phyloP scores from a whole-genome alignment of 331 rosid genomes.

The Acacia concinna region DNA sequence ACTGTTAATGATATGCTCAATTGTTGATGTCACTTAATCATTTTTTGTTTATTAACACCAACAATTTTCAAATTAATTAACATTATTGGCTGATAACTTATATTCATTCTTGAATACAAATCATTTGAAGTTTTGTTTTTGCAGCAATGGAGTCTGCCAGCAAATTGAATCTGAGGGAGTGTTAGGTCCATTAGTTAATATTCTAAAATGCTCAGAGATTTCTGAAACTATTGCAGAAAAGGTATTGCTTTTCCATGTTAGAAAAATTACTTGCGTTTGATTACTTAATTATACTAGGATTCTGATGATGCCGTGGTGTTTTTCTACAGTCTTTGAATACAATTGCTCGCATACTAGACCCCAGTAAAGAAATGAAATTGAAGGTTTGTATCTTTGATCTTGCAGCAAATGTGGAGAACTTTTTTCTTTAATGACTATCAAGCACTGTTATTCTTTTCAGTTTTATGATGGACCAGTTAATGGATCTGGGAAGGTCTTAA shows the following conservation, averaged over 20 bases:
- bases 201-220: constrained; percentile 50
- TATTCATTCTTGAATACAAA: constrained; percentile 1
- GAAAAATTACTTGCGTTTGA: constrained; percentile 9
- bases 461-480: constrained; percentile 66
- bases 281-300: neutral
- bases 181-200: constrained; percentile 55
- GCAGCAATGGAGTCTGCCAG: constrained; percentile 72
- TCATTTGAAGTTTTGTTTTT: constrained; percentile 29
- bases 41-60: neutral
- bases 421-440: constrained; percentile 37
- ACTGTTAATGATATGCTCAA: neutral
- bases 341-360: constrained; percentile 74
- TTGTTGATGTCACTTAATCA: neutral
- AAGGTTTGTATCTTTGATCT: constrained; percentile 56
- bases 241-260: constrained; percentile 45
- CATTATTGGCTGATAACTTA: neutral
- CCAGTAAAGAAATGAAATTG: constrained; percentile 70
- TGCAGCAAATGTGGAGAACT: constrained; percentile 24
- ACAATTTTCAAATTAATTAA: neutral
- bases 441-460: constrained; percentile 63
- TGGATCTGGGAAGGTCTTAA: constrained; percentile 43
- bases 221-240: constrained; percentile 53
- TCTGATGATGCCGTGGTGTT: constrained; percentile 37
- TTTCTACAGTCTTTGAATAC: constrained; percentile 63
- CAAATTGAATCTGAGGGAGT: constrained; percentile 71